Percentiles rank a stretch among this genome's conserved stretches.
These are phyloP conservation scores for Gentiana straminea DNA, from an alignment of 257 asterid species.

Conservation along the genomic window DNA sequence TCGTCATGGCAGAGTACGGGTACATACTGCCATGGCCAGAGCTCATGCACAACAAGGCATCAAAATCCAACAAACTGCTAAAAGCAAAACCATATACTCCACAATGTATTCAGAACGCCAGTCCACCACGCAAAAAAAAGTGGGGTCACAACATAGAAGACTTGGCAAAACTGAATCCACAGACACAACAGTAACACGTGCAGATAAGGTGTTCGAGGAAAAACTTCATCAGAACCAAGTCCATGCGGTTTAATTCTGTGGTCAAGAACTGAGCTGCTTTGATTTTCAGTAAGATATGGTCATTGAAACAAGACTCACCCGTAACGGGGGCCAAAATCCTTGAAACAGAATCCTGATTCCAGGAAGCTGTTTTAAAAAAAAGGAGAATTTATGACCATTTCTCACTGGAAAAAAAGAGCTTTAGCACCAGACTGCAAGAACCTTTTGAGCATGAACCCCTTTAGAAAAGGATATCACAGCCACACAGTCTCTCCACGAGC, in stretches of 20 bases:
- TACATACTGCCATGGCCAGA: constrained; percentile 50
- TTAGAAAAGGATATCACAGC: constrained; percentile 75
- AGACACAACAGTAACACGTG: not conserved
- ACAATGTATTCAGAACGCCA: constrained; percentile 3
- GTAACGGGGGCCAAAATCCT: constrained; percentile 20
- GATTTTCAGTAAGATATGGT: constrained; percentile 33
- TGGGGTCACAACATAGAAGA: constrained; percentile 12
- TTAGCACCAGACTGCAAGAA: constrained; percentile 22
- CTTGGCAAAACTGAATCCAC: constrained; percentile 17
- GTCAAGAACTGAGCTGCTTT: constrained; percentile 27
- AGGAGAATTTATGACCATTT: constrained; percentile 22
- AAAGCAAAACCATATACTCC: constrained; percentile 21
- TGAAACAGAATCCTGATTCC: constrained; percentile 34
- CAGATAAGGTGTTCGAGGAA: no score
- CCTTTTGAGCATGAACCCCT: constrained; percentile 29
- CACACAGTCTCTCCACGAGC: constrained; percentile 60
- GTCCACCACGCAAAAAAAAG: constrained; percentile 14
- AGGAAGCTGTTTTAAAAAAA: constrained; percentile 49
- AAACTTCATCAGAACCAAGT: constrained; percentile 17
- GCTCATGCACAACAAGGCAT: constrained; percentile 37
- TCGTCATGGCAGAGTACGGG: constrained; percentile 45
- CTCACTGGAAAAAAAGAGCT: constrained; percentile 43
- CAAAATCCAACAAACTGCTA: constrained; percentile 28
- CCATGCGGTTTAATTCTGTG: constrained; percentile 21
- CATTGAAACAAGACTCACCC: constrained; percentile 22